Conservation (phyloP, 169 alveolate genomes). For the Miamiensis avidus region DNA sequence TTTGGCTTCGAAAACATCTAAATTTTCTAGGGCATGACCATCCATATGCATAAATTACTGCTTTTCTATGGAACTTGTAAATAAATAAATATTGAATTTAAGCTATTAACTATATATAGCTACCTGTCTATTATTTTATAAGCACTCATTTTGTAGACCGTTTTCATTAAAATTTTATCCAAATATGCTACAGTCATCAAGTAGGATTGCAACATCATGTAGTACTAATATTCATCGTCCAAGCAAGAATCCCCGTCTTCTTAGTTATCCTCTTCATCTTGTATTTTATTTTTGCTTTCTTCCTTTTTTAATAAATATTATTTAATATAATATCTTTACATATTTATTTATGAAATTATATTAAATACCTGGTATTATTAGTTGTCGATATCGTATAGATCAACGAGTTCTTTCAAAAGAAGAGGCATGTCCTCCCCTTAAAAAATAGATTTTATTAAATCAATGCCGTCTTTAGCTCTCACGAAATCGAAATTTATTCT, state of each 20-base stretch:
- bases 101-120: too few relatives aligned
- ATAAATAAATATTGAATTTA: too few relatives aligned
- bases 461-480: not conserved
- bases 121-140: slow-evolving; percentile 3
- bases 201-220: slow-evolving; percentile 8
- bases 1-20: slow-evolving; percentile 78
- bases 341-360: too few relatives aligned
- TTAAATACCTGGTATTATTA: not conserved
- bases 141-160: not conserved
- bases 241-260: slow-evolving; percentile 3
- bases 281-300: not conserved
- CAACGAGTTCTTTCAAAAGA: not conserved
- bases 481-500: slow-evolving; percentile 11
- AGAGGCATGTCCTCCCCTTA: not conserved
- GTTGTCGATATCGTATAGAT: not conserved
- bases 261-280: not conserved
- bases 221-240: slow-evolving; percentile 5
- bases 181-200: not conserved
- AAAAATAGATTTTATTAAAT: slow-evolving; percentile 11
- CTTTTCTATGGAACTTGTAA: slow-evolving; percentile 38
- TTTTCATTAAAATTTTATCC: not conserved
- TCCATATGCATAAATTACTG: slow-evolving; percentile 59
- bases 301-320: not conserved
- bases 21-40: slow-evolving; percentile 76
- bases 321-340: too few relatives aligned